Base-by-base conservation (phyloP, 2,329 filamentous ascomycete genomes). In the Aspergillus pseudoterreus region DNA sequence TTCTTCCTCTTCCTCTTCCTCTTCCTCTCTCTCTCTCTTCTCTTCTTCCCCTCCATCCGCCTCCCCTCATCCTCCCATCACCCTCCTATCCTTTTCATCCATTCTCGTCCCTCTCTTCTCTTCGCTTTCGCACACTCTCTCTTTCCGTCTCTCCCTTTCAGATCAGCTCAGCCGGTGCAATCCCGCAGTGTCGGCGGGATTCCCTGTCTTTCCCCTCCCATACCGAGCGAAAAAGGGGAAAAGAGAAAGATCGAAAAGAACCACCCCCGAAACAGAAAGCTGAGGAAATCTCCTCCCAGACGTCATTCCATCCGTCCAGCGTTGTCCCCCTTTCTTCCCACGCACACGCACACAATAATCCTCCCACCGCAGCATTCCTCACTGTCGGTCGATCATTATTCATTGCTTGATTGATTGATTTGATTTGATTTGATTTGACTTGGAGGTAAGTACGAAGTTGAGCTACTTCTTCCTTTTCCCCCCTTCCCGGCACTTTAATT, bases 81-180 rank as follows among this genome's bases (percentile, higher is more conserved):
- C 74, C 78, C 74, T 73, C 73, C 76, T 68, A 59, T 64, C 60
- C 63, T 46, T 46, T 52, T 55, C 52, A 47, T 55, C 58, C 50
- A 56, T 57, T 57, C 6, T 49, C 51, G 58, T 63, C 58, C 61
- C 61, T 62, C 59, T 64, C 63, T 66, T 51, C 38, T 43, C 32
- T 19, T 27, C 32, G 27, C 17, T 42, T 42, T 6, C 27, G 6
- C 35, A 15, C 24, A 30, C 42, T 22, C 32, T 45, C 24, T 24
- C 35, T 46, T 46, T 32, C 19, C 24, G 27, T 36, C 44, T 36
- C 44, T 46, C 19, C 17, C 32, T 35, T 32, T 24, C 44, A 19
- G 30, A 36, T 38, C 22, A 21, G 17, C 6, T 19, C 32, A 4
- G 22, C 9, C 43, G 11, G 15, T 27, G 30, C 27, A 43, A 22